Evolutionary conservation across 768 basidiomycete genomes (phyloP), one percentile per base, ranked within the genome.

Genomic region (Termitomyces titanicus): DNA sequence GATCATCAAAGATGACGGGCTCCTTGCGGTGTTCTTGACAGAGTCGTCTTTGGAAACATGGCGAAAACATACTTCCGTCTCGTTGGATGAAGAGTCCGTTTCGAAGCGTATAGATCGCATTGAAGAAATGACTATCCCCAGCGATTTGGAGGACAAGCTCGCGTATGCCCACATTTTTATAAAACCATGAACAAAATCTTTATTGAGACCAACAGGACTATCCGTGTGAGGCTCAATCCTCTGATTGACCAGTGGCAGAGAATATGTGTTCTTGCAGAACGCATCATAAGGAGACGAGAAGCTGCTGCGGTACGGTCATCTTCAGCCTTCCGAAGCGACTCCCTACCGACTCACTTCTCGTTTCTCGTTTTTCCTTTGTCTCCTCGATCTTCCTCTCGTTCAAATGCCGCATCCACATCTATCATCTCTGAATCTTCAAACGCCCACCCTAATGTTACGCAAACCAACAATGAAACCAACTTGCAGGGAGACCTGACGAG

Each of bases 181-280:
- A 18, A 8, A 43, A 49, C 13, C 15, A 20, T 20, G 44, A 31
- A 53, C 18, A 45, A 45, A 44, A 9, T 33, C 54, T 25, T 53
- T 59, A 51, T 47, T 56, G 37, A 59, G 46, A 55, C 49, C 33
- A 33, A 31, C 66, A 94, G 92, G 33, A 74, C 82, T 39, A 81
- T 94, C n/a, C 85, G 92, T 48, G 78, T 80, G 44, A 89, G 84
- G 68, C 72, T 96, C n/a, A 79, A 74, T 42, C 76, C 83, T 2
- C 74, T 96, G 38, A 89, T 98, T 55, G 93, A 93, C 56, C 86
- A 91, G 57, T 97, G 94, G 92, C 91, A 94, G 63, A 86, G 88
- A 64, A 86, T 98, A 66, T 92, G 91, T 68, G 73, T 91, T 53
- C 79, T 94, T 52, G 81, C 87, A 18, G 96, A 98, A 72, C 88